A percentile compares a stretch with the other conserved stretches of the same genome.
Conservation (phyloP, 1,139 yeast species). For the Yamadazyma conglobata region DNA sequence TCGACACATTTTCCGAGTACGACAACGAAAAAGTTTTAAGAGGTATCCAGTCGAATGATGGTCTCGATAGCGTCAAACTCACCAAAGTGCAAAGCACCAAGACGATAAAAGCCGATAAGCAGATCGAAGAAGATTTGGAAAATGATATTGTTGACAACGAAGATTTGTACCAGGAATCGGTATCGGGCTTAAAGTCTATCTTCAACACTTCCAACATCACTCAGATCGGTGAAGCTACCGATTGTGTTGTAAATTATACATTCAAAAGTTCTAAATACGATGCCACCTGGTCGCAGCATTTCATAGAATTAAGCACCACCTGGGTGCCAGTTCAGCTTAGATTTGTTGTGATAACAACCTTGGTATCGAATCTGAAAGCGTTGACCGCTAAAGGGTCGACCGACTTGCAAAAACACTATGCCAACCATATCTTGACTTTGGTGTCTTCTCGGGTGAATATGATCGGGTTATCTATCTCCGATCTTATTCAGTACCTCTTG, state of each 20-base stretch:
- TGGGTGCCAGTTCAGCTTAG: constrained; percentile 90
- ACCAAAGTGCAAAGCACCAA: constrained; percentile 27
- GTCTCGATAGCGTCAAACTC: constrained; percentile 21
- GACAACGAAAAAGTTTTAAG: constrained; percentile 17
- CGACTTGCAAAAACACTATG: constrained; percentile 44
- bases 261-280: constrained; percentile 21
- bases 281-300: constrained; percentile 49
- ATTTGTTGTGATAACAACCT: constrained; percentile 56
- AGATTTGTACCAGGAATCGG: constrained; percentile 36
- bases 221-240: constrained; percentile 47
- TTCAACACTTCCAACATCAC: constrained; percentile 50
- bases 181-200: constrained; percentile 44
- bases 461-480: constrained; percentile 88
- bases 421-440: constrained; percentile 59
- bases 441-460: constrained; percentile 78
- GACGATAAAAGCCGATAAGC: constrained; percentile 17
- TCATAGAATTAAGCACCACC: constrained; percentile 63
- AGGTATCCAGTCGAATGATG: constrained; percentile 13
- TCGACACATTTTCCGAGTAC: constrained; percentile 23
- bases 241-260: constrained; percentile 38
- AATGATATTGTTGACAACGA: constrained; percentile 23
- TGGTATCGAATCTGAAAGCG: constrained; percentile 30
- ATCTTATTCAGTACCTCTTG: constrained; percentile 64
- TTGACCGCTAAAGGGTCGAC: constrained; percentile 23
- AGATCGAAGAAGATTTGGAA: constrained; percentile 28